phyloP scores from a whole-genome alignment of 805 yeast genomes.

The Kuraishia molischiana region DNA sequence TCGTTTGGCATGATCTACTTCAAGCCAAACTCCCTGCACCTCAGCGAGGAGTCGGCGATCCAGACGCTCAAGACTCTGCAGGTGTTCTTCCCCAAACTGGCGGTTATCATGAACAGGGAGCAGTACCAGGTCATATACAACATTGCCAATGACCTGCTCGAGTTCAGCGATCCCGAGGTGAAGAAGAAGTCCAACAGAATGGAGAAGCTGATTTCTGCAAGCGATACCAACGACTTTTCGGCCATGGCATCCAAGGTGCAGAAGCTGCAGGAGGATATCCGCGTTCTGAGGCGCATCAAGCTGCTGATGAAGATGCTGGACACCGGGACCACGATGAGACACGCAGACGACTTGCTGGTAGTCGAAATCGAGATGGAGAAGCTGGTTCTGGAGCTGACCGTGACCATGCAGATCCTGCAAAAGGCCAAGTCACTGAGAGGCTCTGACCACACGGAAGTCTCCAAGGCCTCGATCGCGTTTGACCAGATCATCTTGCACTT shows the following conservation, averaged over 20 bases:
- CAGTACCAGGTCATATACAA: slow-evolving; percentile 64
- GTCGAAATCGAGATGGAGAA: slow-evolving; percentile 14
- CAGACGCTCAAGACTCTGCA: slow-evolving; percentile 29
- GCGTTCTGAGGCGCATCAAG: slow-evolving; percentile 30
- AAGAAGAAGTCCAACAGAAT: slow-evolving; percentile 47
- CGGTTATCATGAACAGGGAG: slow-evolving; percentile 56
- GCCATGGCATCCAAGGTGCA: slow-evolving; percentile 37
- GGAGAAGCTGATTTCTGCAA: slow-evolving; percentile 56
- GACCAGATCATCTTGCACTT: slow-evolving; percentile 68
- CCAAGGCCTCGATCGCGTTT: slow-evolving; percentile 29
- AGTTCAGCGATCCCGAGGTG: slow-evolving; percentile 66
- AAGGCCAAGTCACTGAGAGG: not conserved
- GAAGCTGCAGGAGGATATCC: slow-evolving; percentile 37
- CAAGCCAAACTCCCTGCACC: slow-evolving; percentile 31
- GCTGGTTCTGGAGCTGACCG: slow-evolving; percentile 33
- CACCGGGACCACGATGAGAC: slow-evolving; percentile 33
- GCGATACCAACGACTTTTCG: slow-evolving; percentile 55
- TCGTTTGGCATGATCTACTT: slow-evolving; percentile 54
- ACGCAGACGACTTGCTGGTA: slow-evolving; percentile 18
- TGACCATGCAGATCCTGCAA: slow-evolving; percentile 10
- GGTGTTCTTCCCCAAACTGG: slow-evolving; percentile 54
- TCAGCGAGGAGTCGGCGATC: slow-evolving; percentile 25
- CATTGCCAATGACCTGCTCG: slow-evolving; percentile 50
- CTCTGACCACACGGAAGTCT: slow-evolving; percentile 5
- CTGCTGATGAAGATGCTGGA: slow-evolving; percentile 25